Percentiles rank a stretch among this genome's conserved stretches.
Conservation (phyloP, 2,329 filamentous ascomycete genomes). For the Diaporthe ilicicola region DNA sequence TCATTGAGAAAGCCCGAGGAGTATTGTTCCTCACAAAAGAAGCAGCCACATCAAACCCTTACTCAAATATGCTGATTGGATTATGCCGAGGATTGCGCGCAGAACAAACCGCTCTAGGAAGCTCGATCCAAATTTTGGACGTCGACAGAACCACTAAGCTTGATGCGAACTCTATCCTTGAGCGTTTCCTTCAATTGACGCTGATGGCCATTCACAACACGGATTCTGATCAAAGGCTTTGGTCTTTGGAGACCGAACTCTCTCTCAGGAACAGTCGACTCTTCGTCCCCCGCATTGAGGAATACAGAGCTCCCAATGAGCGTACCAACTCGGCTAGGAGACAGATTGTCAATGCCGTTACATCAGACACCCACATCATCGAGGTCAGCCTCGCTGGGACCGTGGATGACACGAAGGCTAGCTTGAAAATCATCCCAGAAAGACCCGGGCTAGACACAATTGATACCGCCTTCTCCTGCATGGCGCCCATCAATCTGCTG, state of each 20-base stretch:
- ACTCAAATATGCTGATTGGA: not conserved
- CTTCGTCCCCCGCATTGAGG: not conserved
- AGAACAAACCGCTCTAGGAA: not conserved
- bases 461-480: not conserved
- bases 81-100: not conserved
- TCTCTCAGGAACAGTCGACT: not conserved
- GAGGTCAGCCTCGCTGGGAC: not conserved
- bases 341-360: not conserved
- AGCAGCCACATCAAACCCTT: not conserved
- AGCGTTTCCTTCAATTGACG: not conserved
- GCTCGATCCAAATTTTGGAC: not conserved
- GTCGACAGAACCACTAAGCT: not conserved
- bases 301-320: not conserved
- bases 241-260: not conserved
- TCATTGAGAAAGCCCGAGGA: not conserved
- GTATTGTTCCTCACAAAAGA: not conserved
- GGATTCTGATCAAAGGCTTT: not conserved
- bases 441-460: not conserved
- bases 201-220: not conserved
- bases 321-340: not conserved
- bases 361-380: not conserved
- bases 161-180: not conserved
- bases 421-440: not conserved
- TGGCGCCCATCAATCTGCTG: not conserved
- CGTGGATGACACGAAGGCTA: not conserved